These are phyloP conservation scores for Neurospora sp. DNA, from an alignment of 495 filamentous ascomycete species.

Conservation along the genomic window DNA sequence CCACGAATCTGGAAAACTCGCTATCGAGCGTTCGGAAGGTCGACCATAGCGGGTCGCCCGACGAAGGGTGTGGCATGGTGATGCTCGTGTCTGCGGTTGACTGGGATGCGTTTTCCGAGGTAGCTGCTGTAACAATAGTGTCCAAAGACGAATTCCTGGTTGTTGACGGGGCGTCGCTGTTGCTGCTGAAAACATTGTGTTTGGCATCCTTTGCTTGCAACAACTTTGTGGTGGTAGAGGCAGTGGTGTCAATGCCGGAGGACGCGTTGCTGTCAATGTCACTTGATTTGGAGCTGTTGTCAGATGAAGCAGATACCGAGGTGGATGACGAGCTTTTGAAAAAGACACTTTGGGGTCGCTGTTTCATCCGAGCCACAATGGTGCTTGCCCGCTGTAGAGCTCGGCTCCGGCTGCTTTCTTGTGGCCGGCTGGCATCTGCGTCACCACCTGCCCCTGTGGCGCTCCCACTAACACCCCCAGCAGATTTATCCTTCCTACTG, in stretches of 20 bases:
- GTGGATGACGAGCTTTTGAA: constrained; percentile 18
- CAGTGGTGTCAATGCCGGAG: neutral
- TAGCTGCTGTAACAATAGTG: constrained; percentile 41
- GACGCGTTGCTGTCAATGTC: constrained; percentile 10
- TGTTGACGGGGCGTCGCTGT: constrained; percentile 21
- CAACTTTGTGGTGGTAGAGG: constrained; percentile 3
- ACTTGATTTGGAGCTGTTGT: constrained; percentile 17
- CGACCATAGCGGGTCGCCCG: constrained; percentile 81
- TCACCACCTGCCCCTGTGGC: constrained; percentile 20
- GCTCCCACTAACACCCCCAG: constrained; percentile 14
- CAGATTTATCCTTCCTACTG: constrained; percentile 19
- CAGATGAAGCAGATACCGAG: constrained; percentile 10
- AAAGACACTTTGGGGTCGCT: constrained; percentile 28
- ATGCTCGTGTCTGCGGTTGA: constrained; percentile 29
- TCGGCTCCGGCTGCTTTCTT: constrained; percentile 18
- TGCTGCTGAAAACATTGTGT: constrained; percentile 12
- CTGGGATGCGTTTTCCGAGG: constrained; percentile 51
- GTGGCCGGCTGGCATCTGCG: constrained; percentile 14
- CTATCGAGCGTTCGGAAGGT: constrained; percentile 71
- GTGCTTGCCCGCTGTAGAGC: constrained; percentile 23
- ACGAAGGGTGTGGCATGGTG: constrained; percentile 35
- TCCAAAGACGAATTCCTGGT: constrained; percentile 41
- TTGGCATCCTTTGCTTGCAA: neutral
- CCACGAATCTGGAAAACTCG: constrained; percentile 75
- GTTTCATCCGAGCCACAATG: constrained; percentile 33